Evolutionary conservation across 768 basidiomycete genomes (phyloP).

Genomic region (Tylopilus rubrobrunneus): DNA sequence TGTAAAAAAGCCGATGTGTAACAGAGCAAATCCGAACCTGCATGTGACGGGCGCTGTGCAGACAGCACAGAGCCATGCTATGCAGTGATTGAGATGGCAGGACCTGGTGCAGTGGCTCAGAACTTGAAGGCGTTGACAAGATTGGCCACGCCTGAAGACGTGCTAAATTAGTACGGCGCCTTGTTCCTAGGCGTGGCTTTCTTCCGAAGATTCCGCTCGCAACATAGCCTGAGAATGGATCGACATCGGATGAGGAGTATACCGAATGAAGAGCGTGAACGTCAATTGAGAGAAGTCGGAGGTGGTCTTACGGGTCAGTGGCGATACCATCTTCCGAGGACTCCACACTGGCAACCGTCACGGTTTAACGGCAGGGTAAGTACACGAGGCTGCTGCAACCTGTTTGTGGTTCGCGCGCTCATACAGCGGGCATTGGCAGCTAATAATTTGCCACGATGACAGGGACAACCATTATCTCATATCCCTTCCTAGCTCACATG

Average conservation of each 20-base stretch:
- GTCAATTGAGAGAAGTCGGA: background rate
- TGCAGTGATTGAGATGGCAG: conserved; percentile 12
- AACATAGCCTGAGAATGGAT: conserved; percentile 9
- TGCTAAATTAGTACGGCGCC: conserved; percentile 12
- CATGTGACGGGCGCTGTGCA: conserved; percentile 1
- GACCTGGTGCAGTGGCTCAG: conserved; percentile 17
- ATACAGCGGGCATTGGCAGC: conserved; percentile 14
- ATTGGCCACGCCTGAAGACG: conserved; percentile 16
- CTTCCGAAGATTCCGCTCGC: conserved; percentile 1
- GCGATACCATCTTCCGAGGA: conserved; percentile 10
- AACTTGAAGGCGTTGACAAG: conserved; percentile 16
- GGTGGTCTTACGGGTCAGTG: background rate
- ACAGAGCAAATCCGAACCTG: background rate
- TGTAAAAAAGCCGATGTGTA: conserved; percentile 5
- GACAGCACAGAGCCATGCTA: conserved; percentile 10
- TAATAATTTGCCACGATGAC: conserved; percentile 3
- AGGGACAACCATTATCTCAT: conserved; percentile 14
- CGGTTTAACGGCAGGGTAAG: conserved; percentile 19
- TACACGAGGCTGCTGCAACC: conserved; percentile 25
- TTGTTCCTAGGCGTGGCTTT: conserved; percentile 8
- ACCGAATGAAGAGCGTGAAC: conserved; percentile 1
- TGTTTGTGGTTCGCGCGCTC: conserved; percentile 11
- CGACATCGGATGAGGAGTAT: conserved; percentile 2
- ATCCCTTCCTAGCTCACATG: conserved; percentile 4
- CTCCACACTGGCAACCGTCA: conserved; percentile 17